Base-by-base conservation (phyloP, 140 eudicot species). In the Bidens hawaiensis region DNA sequence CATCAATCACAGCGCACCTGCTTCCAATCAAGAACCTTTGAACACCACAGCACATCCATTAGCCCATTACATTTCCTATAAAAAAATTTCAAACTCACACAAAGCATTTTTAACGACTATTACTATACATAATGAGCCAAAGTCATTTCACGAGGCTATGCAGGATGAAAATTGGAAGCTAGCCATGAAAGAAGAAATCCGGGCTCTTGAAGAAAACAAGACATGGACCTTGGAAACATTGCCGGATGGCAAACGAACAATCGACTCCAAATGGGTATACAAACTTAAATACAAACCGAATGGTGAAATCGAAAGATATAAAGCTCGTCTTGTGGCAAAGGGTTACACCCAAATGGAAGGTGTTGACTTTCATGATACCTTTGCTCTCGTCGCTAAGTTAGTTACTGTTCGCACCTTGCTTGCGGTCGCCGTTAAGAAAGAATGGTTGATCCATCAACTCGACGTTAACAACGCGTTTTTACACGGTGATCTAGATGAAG, bases 191-290 rank as follows among this genome's bases (percentile, higher is more conserved):
- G 5, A 43, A 43, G 16, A 43, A 43, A 15, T 43, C 8, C 50
- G 50, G 22, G 50, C 50, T 43, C 50, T 43, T 43, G 50, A 43
- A 43, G 50, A 43, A 43, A 43, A 43, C 50, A 43, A 43, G 50
- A 43, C 22, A 2, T 43, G 22, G 50, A 43, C 50, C 50, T 43
- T 43, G 21, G 50, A 43, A 43, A 4, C 22, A 43, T 43, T 43
- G 16, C 50, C 50, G 22, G 50, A 15, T 43, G 50, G 50, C 50
- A 43, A 43, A 43, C 21, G 50, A 10, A 22, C 50, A 43, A 43
- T 43, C 50, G 50, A 43, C 22, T 43, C 50, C 1, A 43, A 43
- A 15, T 15, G 50, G 50, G 50, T 43, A 22, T 43, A 15, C 50
- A 43, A 43, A 10, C 50, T 15, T 43, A 43, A 43, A 43, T 43